phyloP scores from a whole-genome alignment of 441 rosid genomes.

The Eruca vesicaria region DNA sequence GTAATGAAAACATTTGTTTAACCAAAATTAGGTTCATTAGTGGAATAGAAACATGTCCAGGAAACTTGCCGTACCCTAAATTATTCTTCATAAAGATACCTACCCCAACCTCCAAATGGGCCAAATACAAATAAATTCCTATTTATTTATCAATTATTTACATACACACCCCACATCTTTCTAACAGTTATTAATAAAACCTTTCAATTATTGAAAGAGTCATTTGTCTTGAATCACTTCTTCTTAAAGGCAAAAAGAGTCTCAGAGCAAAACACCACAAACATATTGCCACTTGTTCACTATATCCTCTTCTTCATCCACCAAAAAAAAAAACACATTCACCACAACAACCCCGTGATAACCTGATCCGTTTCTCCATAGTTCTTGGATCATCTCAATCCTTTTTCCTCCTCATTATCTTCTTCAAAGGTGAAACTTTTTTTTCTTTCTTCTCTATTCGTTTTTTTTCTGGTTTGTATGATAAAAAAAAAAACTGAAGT shows the following conservation, averaged over 20 bases:
- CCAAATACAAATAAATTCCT: background rate
- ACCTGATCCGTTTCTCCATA: conserved; percentile 16
- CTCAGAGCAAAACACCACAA: conserved; percentile 10
- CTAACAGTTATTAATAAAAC: background rate
- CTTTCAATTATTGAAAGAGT: conserved; percentile 15
- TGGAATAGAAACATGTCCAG: background rate
- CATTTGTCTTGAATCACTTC: conserved; percentile 13
- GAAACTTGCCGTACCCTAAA: background rate
- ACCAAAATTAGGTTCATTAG: background rate
- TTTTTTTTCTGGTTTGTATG: background rate
- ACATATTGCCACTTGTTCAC: conserved; percentile 33
- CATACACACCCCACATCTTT: background rate
- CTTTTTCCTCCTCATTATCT: conserved; percentile 3
- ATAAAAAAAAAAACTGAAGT: background rate
- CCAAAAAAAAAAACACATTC: background rate
- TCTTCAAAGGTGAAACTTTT: conserved; percentile 18
- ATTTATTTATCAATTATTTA: background rate
- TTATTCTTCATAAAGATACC: background rate
- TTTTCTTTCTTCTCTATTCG: background rate
- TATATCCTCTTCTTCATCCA: conserved; percentile 26
- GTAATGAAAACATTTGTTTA: background rate
- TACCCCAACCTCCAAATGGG: background rate
- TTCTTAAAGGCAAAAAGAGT: background rate
- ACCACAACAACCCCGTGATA: conserved; percentile 20
- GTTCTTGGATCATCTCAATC: background rate